Conservation (phyloP, 495 filamentous ascomycete genomes). For the Usnea hakonensis region DNA sequence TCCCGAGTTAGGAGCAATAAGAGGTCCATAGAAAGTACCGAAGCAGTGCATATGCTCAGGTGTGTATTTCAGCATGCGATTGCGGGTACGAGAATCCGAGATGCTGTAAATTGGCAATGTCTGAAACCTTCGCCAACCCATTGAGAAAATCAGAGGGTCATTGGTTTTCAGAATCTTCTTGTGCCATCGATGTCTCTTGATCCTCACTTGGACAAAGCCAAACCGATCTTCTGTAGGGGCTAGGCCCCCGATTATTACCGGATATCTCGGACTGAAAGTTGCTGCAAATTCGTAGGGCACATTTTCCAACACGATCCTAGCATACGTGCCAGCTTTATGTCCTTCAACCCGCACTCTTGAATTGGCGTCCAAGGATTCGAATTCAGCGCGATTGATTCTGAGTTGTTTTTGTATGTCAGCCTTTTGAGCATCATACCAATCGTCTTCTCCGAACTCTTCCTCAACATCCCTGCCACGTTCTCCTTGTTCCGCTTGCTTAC, state of each 20-base stretch:
- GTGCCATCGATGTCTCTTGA: constrained; percentile 97
- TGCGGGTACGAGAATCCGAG: constrained; percentile 82
- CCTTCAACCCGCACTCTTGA: constrained; percentile 80
- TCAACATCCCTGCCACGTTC: constrained; percentile 51
- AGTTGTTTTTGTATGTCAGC: constrained; percentile 88
- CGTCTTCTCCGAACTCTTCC: constrained; percentile 85
- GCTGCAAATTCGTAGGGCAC: constrained; percentile 86
- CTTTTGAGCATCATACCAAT: constrained; percentile 98
- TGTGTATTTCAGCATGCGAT: constrained; percentile 96
- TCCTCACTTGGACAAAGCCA: constrained; percentile 88
- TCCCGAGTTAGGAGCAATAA: constrained; percentile 90
- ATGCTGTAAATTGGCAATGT: constrained; percentile 87
- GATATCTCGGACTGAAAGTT: constrained; percentile 78
- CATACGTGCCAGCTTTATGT: constrained; percentile 88
- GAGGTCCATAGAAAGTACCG: constrained; percentile 86
- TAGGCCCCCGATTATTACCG: constrained; percentile 83
- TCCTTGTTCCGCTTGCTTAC: constrained; percentile 61
- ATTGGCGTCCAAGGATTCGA: constrained; percentile 71
- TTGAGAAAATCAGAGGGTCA: constrained; percentile 91
- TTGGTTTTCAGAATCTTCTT: constrained; percentile 98
- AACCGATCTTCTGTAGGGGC: constrained; percentile 89
- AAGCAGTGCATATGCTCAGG: constrained; percentile 99
- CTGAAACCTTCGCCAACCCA: constrained; percentile 97
- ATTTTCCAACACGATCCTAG: constrained; percentile 75
- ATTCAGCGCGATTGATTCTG: constrained; percentile 89